Percentiles rank a stretch among this genome's conserved stretches.
Conservation (phyloP, 1,139 yeast genomes). For the Candida labiduridarum region DNA sequence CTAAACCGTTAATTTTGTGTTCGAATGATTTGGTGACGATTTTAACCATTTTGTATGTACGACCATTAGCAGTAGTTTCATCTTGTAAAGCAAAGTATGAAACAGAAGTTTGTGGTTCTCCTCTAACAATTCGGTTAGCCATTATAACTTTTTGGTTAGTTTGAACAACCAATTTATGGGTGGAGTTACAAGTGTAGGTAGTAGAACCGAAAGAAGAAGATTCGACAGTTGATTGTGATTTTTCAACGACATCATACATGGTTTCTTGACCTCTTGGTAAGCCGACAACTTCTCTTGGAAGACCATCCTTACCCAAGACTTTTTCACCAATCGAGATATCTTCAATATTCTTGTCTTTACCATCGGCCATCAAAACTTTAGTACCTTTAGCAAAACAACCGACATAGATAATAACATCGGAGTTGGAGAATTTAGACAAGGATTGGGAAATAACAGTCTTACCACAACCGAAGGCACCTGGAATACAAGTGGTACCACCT, state of each 20-base stretch:
- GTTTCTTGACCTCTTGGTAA: slow-evolving; percentile 43
- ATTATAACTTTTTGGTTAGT: too few species aligned
- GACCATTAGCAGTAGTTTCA: too few species aligned
- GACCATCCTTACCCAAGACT: slow-evolving; percentile 48
- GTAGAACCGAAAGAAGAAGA: too few species aligned
- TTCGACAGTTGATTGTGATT: slow-evolving; percentile 14
- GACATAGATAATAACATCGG: slow-evolving; percentile 92
- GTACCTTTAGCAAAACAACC: slow-evolving; percentile 59
- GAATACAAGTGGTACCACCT: slow-evolving; percentile 99
- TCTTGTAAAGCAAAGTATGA: too few species aligned
- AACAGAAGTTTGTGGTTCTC: too few species aligned
- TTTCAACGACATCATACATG: slow-evolving; percentile 38
- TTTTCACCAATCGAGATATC: slow-evolving; percentile 35
- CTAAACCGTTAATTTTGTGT: too few species aligned
- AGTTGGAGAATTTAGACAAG: slow-evolving; percentile 93
- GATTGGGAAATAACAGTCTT: slow-evolving; percentile 98
- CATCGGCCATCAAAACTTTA: slow-evolving; percentile 44
- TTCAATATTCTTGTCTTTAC: slow-evolving; percentile 34
- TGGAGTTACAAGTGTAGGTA: too few species aligned
- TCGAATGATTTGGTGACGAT: too few species aligned
- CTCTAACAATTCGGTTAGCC: too few species aligned
- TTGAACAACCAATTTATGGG: too few species aligned
- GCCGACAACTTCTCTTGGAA: slow-evolving; percentile 38
- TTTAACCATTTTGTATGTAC: too few species aligned
- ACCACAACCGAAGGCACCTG: slow-evolving; percentile 99